Evolutionary conservation across 2,329 filamentous ascomycete genomes (phyloP).

Genomic region (Pestalotiopsis sp.): DNA sequence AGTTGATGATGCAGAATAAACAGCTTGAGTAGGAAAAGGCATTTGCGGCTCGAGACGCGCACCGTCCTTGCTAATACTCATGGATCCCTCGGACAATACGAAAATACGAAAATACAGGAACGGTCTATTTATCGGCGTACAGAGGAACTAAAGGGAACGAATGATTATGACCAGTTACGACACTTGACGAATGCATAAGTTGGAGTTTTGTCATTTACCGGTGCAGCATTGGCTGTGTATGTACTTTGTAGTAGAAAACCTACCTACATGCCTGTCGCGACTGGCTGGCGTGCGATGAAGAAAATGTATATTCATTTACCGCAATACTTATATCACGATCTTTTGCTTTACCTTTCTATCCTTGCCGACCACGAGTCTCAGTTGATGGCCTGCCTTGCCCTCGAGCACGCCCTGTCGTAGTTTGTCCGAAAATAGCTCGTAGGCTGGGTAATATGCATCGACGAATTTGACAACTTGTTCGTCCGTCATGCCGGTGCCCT

Average conservation of each 20-base stretch:
- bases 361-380: constrained; percentile 63
- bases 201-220: constrained; percentile 12
- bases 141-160: constrained; percentile 2
- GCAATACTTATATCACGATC: constrained; percentile 46
- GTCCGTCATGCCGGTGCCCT: constrained; percentile 79
- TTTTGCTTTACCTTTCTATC: constrained; percentile 63
- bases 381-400: constrained; percentile 53
- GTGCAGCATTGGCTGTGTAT: background rate
- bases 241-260: background rate
- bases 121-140: background rate
- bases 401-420: constrained; percentile 60
- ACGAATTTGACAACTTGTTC: constrained; percentile 78
- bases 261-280: background rate
- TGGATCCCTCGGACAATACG: background rate
- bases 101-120: background rate
- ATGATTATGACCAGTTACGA: background rate
- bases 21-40: constrained; percentile 13
- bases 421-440: constrained; percentile 68
- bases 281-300: background rate
- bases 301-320: background rate
- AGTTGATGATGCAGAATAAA: constrained; percentile 49
- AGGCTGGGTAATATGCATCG: constrained; percentile 70
- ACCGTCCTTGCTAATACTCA: background rate
- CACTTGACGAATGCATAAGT: constrained; percentile 10
- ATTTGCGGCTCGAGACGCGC: background rate